phyloP scores from a whole-genome alignment of 495 filamentous ascomycete species.

The Platismatia glauca region DNA sequence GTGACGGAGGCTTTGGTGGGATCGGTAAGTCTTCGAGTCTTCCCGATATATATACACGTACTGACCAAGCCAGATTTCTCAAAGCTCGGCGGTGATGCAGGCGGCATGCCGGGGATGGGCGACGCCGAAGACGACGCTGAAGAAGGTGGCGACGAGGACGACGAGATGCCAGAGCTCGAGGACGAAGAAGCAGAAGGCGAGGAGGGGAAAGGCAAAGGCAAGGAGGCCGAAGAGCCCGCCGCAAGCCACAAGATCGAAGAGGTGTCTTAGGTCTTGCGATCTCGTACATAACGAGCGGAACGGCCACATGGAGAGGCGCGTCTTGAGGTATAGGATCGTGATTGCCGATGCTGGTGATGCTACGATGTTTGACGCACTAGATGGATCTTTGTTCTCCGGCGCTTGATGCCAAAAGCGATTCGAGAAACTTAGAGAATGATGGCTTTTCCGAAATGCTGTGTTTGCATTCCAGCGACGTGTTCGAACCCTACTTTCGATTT shows the following conservation, averaged over 20 bases:
- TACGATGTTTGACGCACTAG: neutral
- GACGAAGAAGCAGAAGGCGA: slow-evolving; percentile 39
- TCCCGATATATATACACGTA: too few relatives aligned
- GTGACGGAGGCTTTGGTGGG: slow-evolving; percentile 40
- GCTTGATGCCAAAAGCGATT: neutral
- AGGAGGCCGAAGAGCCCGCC: slow-evolving; percentile 23
- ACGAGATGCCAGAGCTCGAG: slow-evolving; percentile 54
- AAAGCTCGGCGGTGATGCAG: slow-evolving; percentile 63
- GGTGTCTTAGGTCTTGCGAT: slow-evolving; percentile 35
- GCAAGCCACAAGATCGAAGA: slow-evolving; percentile 45
- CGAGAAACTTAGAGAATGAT: neutral
- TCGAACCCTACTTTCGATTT: too few relatives aligned
- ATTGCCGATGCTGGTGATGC: slow-evolving; percentile 1
- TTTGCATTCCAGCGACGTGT: too few relatives aligned
- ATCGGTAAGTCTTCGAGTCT: slow-evolving; percentile 37
- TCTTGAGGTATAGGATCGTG: neutral
- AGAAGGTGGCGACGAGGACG: slow-evolving; percentile 48
- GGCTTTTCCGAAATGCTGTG: neutral
- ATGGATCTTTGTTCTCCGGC: neutral
- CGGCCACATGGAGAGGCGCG: neutral
- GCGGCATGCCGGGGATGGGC: slow-evolving; percentile 31
- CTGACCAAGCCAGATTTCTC: slow-evolving; percentile 67
- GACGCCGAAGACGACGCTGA: slow-evolving; percentile 41
- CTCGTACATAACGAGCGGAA: slow-evolving; percentile 4
- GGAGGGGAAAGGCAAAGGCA: slow-evolving; percentile 30